phyloP scores from a whole-genome alignment of 2,329 filamentous ascomycete genomes.

The Alternaria postmessia region DNA sequence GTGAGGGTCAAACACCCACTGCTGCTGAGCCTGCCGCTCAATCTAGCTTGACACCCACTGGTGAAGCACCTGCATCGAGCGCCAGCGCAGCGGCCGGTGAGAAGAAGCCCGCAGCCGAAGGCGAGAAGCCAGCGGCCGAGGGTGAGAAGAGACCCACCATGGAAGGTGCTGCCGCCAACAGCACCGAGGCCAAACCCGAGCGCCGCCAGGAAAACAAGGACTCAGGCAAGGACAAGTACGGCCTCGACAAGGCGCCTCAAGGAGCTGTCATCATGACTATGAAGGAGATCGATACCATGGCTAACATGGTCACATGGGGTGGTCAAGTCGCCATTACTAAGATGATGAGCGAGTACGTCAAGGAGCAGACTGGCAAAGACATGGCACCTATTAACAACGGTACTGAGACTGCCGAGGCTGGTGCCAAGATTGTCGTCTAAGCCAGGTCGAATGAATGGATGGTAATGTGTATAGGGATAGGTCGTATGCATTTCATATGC shows the following conservation, averaged over 20 bases:
- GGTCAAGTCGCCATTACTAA: constrained; percentile 41
- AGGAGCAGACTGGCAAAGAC: constrained; percentile 34
- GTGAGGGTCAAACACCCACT: constrained; percentile 13
- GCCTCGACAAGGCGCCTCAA: constrained; percentile 25
- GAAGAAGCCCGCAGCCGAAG: not conserved
- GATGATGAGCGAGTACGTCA: constrained; percentile 48
- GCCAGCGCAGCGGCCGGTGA: constrained; percentile 4
- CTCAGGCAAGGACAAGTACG: constrained; percentile 32
- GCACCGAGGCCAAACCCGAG: constrained; percentile 29
- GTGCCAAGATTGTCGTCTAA: constrained; percentile 4
- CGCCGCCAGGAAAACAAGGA: constrained; percentile 15
- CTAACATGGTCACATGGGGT: constrained; percentile 32
- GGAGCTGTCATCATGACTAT: constrained; percentile 46
- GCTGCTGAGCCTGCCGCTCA: constrained; percentile 1
- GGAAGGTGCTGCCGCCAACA: constrained; percentile 20
- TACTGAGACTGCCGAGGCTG: not conserved
- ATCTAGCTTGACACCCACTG: not conserved
- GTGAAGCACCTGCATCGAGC: constrained; percentile 1
- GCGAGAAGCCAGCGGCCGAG: constrained; percentile 10
- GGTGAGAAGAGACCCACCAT: constrained; percentile 13
- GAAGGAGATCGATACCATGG: constrained; percentile 47
- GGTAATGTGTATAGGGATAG: constrained; percentile 6
- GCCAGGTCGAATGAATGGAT: not conserved
- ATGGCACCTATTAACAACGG: constrained; percentile 5
- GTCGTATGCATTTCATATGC: not conserved